These are phyloP conservation scores for Paspalum vaginatum DNA, from an alignment of 176 grass and related monocot species.

Conservation along the genomic window DNA sequence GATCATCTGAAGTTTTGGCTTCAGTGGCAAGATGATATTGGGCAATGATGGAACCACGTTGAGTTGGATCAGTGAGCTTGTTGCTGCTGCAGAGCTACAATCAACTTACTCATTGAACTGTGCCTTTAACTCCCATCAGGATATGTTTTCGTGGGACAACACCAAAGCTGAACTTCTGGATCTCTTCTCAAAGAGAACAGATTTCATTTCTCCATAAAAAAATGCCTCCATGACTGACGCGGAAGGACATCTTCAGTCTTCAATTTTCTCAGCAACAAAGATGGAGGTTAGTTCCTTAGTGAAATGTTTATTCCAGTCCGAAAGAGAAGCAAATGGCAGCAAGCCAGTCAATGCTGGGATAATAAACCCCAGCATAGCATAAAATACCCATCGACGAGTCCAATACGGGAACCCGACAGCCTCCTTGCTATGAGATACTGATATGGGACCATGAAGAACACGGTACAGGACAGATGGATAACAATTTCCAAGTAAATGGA, in stretches of 20 bases:
- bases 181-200: constrained; percentile 4
- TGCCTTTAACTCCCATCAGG: not conserved
- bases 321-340: constrained; percentile 80
- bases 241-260: constrained; percentile 42
- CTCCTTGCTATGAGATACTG: constrained; percentile 39
- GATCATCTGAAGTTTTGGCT: constrained; percentile 11
- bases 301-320: constrained; percentile 67
- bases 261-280: constrained; percentile 44
- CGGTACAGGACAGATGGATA: constrained; percentile 63
- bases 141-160: not conserved
- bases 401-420: constrained; percentile 53
- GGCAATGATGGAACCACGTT: not conserved
- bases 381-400: constrained; percentile 71
- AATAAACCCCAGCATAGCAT: constrained; percentile 59
- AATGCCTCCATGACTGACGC: not conserved
- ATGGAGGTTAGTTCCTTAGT: constrained; percentile 39
- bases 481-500: constrained; percentile 79
- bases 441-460: constrained; percentile 74
- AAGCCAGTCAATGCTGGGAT: constrained; percentile 70
- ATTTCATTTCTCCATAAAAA: constrained; percentile 28
- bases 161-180: constrained; percentile 11
- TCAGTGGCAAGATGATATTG: not conserved
- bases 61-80: not conserved
- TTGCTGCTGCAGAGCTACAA: not conserved
- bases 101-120: not conserved